Base-by-base conservation (phyloP, 148 eudicot genomes). In the Limonium bicolor region DNA sequence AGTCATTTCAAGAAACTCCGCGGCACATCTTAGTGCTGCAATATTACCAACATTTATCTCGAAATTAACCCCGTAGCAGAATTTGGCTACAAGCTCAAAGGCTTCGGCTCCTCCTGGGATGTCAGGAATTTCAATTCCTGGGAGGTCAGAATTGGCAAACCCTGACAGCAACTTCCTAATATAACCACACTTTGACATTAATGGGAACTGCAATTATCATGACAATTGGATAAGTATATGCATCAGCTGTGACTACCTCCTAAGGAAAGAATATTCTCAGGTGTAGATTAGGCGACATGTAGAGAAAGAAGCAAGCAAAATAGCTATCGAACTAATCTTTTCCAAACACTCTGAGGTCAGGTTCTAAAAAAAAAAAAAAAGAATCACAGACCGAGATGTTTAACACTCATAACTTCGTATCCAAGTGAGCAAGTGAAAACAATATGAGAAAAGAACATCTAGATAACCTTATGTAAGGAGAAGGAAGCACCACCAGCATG, bases 1-100 rank as follows among this genome's bases (percentile, higher is more conserved):
- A 17, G 95, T 73, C 99, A 92, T 92, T 55, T 78, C 95, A 6
- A 92, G 90, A 62, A 55, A 72, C 65, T 92, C 94, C 0, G 99
- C 81, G 45, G 53, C 83, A 43, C 95, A 85, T 14, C 90, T 60
- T 7, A 82, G 70, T 60, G 62, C 50, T 18, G 94, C 94, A 27
- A 81, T 76, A 76, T 92, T 92, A 22, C 76, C 83, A 12, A 70
- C 70, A 45, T 43, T 50, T n/a, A 92, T 73, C 60, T 85, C 95
- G 5, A 85, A 74, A 52, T 81, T 76, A 20, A 86, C 72, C 16
- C 82, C 99, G 38, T 92, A 92, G 54, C 95, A 92, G 62, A 85
- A 92, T 35, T 92, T 92, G 23, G 90, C 78, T 0, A 90, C 95
- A 0, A 85, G 82, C 34, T 81, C 95, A 54, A 92, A 92, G 5